phyloP scores from a whole-genome alignment of 768 basidiomycete genomes.

The Dendrothele bispora region DNA sequence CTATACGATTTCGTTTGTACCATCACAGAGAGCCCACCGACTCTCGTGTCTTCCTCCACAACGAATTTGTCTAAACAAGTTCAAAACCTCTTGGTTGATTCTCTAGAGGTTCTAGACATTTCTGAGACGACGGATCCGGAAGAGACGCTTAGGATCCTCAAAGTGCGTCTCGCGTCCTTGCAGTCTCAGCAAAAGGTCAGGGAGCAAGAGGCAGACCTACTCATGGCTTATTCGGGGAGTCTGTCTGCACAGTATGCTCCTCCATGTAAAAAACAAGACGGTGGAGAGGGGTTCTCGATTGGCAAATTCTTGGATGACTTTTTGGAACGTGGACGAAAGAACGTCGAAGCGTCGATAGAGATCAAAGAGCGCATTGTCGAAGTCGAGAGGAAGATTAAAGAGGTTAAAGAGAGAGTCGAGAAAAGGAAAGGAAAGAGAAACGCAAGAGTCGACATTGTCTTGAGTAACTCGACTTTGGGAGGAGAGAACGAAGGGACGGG shows the following conservation, averaged over 20 bases:
- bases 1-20: constrained; percentile 59
- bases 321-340: constrained; percentile 35
- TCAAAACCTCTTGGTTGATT: no score
- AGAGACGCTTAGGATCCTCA: constrained; percentile 36
- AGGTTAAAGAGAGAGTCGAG: constrained; percentile 28
- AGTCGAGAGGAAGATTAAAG: constrained; percentile 38
- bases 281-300: no score
- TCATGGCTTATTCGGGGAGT: constrained; percentile 44
- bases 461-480: no score
- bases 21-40: constrained; percentile 12
- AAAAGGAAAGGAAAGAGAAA: constrained; percentile 33
- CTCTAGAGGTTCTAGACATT: constrained; percentile 16
- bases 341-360: constrained; percentile 30
- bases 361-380: constrained; percentile 41
- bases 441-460: constrained; percentile 1
- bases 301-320: constrained; percentile 41
- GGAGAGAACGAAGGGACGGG: constrained; percentile 35
- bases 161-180: constrained; percentile 33
- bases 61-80: neutral
- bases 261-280: no score
- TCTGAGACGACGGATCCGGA: constrained; percentile 21
- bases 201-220: constrained; percentile 40
- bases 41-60: neutral
- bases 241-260: constrained; percentile 42
- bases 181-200: constrained; percentile 37